Base-by-base conservation (phyloP, 352 stramenopile genomes). In the Globisporangium solare region DNA sequence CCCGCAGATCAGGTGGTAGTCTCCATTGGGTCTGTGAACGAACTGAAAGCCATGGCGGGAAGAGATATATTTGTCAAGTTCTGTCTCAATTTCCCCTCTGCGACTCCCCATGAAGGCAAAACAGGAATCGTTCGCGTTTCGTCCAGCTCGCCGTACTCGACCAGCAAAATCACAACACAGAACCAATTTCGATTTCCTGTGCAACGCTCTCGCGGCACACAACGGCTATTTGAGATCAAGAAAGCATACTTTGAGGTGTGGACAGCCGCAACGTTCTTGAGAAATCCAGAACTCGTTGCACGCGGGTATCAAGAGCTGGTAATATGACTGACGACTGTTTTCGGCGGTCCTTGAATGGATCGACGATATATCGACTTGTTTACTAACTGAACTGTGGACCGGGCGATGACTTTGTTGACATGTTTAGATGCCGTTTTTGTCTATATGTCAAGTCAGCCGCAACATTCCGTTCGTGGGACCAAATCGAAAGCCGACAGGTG, bases 211-310 rank as follows among this genome's bases (percentile, higher is more conserved):
- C 71, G 81, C 41, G 83, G 83, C 13, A 88, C 77, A 0, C 73
- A 86, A 41, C 80, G 82, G 2, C 61, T 93, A n/a, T 87, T 88
- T 63, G 81, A 89, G 63, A 86, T 93, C 18, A 88, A 89, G 55
- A 93, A 92, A 47, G 77, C 76, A 0, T 37, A 75, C 47, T 89
- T 93, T 47, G 83, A 93, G 66, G 77, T 93, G 46, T 91, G 82
- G 75, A 76, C 73, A 2, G 66, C 77, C 0, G 74, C 66, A 40
- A 83, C 79, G 1, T 62, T 91, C 8, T 79, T 91, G 15, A 69
- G 75, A 4, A 88, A 79, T n/a, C 57, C 81, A 13, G 78, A 93
- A 63, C 60, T 89, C 6, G 61, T 92, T 11, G 79, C 79, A 0
- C 67, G 80, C 35, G 74, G 68, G 13, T 89, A 88, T 58, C 74